phyloP scores from a whole-genome alignment of 2,329 filamentous ascomycete species.

The Neofusicoccum parvum region DNA sequence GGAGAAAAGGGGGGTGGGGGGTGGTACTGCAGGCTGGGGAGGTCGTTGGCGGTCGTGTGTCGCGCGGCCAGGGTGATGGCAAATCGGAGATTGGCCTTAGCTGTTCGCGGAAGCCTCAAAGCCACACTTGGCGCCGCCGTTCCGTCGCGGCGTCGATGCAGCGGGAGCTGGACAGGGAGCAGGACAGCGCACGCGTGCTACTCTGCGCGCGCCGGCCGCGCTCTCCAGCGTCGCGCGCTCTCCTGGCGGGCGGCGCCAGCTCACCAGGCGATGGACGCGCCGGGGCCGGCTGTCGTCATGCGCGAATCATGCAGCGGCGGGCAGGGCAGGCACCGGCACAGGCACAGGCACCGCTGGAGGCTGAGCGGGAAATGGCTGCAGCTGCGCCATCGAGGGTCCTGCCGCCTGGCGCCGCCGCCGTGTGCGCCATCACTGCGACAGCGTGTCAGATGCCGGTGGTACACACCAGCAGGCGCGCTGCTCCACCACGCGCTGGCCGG shows the following conservation, averaged over 20 bases:
- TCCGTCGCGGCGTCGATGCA: not conserved
- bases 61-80: slow-evolving; percentile 8
- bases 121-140: slow-evolving; percentile 7
- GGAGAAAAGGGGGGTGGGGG: slow-evolving; percentile 11
- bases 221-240: not conserved
- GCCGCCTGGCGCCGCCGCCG: not conserved
- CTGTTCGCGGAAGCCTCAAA: slow-evolving; percentile 5
- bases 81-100: slow-evolving; percentile 22
- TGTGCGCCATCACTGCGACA: not conserved
- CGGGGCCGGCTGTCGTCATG: slow-evolving; percentile 14
- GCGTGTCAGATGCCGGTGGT: too few species aligned
- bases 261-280: not conserved
- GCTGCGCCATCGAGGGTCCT: not conserved
- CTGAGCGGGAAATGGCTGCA: not conserved
- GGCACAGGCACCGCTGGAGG: not conserved
- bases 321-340: not conserved
- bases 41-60: slow-evolving; percentile 17
- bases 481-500: too few species aligned
- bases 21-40: slow-evolving; percentile 20
- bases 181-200: not conserved
- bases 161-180: not conserved
- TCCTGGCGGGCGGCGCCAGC: slow-evolving; percentile 9
- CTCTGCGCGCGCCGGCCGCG: not conserved
- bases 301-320: slow-evolving; percentile 9
- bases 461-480: not conserved